phyloP scores from a whole-genome alignment of 2,329 filamentous ascomycete species.

The Fulvia fulva region DNA sequence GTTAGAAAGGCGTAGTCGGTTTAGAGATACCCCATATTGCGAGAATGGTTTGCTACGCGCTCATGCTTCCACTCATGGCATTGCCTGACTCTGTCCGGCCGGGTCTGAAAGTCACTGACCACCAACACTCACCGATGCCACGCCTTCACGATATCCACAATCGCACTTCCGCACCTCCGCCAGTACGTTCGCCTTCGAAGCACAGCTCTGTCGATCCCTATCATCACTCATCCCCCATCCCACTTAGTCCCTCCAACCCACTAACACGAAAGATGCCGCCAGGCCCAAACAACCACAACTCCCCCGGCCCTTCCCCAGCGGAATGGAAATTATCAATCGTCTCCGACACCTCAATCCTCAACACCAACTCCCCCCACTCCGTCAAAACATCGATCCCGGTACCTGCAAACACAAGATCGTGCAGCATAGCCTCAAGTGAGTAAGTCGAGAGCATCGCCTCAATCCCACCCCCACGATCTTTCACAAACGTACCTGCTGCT shows the following conservation, averaged over 20 bases:
- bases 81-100: no score
- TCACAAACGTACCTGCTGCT: no score
- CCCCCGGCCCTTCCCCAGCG: conserved; percentile 11
- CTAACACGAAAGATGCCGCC: conserved; percentile 15
- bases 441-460: no score
- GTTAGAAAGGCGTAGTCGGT: not conserved
- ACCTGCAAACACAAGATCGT: no score
- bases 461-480: no score
- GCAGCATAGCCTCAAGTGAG: no score
- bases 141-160: no score
- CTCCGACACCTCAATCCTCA: conserved; percentile 21
- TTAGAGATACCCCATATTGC: not conserved
- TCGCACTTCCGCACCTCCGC: no score
- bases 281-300: conserved; percentile 21
- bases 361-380: conserved; percentile 16
- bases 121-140: no score
- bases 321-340: conserved; percentile 22
- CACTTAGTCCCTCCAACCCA: conserved; percentile 10
- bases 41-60: not conserved
- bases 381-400: conserved; percentile 20
- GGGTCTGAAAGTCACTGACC: no score
- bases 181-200: no score
- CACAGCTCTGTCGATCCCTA: no score
- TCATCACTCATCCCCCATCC: conserved; percentile 11
- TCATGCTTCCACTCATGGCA: not conserved